Conservation (phyloP, 2,329 filamentous ascomycete species). For the Penicillium sp. region DNA sequence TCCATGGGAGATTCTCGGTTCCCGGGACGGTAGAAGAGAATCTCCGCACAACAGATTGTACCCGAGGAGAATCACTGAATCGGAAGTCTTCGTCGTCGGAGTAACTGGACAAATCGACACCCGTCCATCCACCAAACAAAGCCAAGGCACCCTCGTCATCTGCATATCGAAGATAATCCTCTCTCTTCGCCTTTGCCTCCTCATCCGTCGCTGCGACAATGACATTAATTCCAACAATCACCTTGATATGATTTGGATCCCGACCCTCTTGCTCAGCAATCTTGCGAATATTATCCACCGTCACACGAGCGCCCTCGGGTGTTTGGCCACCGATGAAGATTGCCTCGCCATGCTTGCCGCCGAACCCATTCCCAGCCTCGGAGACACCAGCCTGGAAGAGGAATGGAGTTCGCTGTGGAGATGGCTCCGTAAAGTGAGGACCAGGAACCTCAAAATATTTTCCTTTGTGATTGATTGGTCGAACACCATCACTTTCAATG, state of each 20-base stretch:
- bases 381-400: slow-evolving; percentile 47
- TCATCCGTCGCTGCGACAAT: slow-evolving; percentile 47
- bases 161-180: slow-evolving; percentile 43
- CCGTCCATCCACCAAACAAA: slow-evolving; percentile 50
- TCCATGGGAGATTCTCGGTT: slow-evolving; percentile 36
- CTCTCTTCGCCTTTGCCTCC: slow-evolving; percentile 44
- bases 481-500: neutral
- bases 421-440: slow-evolving; percentile 41
- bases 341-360: slow-evolving; percentile 43
- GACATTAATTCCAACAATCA: slow-evolving; percentile 42
- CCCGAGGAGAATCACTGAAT: neutral
- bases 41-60: slow-evolving; percentile 28
- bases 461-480: neutral
- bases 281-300: slow-evolving; percentile 43
- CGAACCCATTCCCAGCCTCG: slow-evolving; percentile 46
- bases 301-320: slow-evolving; percentile 37
- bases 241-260: slow-evolving; percentile 25
- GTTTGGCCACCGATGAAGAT: slow-evolving; percentile 49
- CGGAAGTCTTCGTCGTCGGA: neutral
- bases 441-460: slow-evolving; percentile 26
- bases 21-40: slow-evolving; percentile 41
- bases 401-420: slow-evolving; percentile 45
- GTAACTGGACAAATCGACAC: slow-evolving; percentile 24
- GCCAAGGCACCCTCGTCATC: slow-evolving; percentile 46
- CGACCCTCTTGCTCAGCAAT: slow-evolving; percentile 40